Conservation (phyloP, 2,329 filamentous ascomycete species). For the Pseudocercospora vitis region DNA sequence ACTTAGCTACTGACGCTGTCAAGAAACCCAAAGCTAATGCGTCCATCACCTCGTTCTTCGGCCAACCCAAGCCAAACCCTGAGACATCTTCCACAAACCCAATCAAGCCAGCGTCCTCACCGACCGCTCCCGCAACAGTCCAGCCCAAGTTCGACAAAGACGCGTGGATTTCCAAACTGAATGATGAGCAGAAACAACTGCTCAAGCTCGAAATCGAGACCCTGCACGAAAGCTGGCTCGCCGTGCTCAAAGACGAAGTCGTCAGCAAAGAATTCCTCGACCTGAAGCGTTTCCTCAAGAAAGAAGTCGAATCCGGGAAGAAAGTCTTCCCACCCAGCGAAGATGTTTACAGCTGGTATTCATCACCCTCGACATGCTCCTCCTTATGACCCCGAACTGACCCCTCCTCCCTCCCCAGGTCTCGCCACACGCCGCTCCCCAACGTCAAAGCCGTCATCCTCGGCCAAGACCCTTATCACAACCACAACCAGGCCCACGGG, state of each 20-base stretch:
- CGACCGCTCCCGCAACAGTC: conserved; percentile 38
- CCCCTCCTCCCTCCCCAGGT: conserved; percentile 58
- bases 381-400: neutral
- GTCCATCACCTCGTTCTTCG: conserved; percentile 89
- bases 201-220: conserved; percentile 90
- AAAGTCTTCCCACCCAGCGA: conserved; percentile 84
- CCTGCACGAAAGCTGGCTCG: conserved; percentile 86
- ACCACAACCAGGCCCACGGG: conserved; percentile 90
- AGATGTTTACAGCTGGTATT: conserved; percentile 91
- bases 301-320: conserved; percentile 69
- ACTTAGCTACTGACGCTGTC: conserved; percentile 44
- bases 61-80: conserved; percentile 58
- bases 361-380: neutral
- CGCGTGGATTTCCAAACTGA: conserved; percentile 81
- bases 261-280: conserved; percentile 76
- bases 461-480: conserved; percentile 97
- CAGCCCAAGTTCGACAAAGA: conserved; percentile 74
- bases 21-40: conserved; percentile 61
- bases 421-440: conserved; percentile 83
- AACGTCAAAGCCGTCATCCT: conserved; percentile 89
- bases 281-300: conserved; percentile 81
- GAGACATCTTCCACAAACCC: conserved; percentile 35
- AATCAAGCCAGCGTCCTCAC: conserved; percentile 29
- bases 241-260: conserved; percentile 83
- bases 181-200: conserved; percentile 75